Evolutionary conservation across 176 grass and related monocot genomes (phyloP).

Genomic region (Chrysopogon serrulatus): DNA sequence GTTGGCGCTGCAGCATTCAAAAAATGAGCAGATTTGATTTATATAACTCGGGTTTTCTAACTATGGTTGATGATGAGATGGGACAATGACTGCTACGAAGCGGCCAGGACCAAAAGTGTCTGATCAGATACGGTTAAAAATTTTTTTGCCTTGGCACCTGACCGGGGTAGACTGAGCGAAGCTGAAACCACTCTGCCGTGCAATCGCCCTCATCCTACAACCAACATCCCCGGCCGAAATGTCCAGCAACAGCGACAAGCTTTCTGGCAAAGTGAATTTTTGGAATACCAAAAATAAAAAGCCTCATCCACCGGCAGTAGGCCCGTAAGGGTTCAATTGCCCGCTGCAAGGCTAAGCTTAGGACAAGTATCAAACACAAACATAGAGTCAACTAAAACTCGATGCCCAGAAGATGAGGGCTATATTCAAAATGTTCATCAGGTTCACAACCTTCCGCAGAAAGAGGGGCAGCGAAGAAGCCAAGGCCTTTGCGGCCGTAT

Average conservation of each 20-base stretch:
- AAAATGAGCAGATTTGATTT: neutral
- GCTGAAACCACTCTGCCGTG: neutral
- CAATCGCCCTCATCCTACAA: neutral
- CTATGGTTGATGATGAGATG: neutral
- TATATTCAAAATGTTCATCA: neutral
- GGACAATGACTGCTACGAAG: neutral
- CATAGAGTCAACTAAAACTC: neutral
- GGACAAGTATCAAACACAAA: neutral
- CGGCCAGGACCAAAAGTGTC: too few species aligned
- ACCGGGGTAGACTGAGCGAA: too few species aligned
- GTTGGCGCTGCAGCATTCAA: neutral
- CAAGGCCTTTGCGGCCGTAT: constrained; percentile 5
- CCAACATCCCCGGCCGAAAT: neutral
- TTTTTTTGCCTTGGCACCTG: too few species aligned
- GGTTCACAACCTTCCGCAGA: neutral
- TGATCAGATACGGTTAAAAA: too few species aligned
- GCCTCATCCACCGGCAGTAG: neutral
- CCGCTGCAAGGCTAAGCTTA: neutral
- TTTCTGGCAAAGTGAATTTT: neutral
- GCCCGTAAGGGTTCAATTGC: neutral
- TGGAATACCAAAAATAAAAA: neutral
- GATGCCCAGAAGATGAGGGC: neutral
- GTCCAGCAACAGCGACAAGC: neutral
- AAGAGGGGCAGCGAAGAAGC: neutral
- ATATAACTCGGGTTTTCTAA: neutral